Percentiles rank a stretch among this genome's conserved stretches.
Conservation (phyloP, 768 basidiomycete species). For the Suillus occidentalis region DNA sequence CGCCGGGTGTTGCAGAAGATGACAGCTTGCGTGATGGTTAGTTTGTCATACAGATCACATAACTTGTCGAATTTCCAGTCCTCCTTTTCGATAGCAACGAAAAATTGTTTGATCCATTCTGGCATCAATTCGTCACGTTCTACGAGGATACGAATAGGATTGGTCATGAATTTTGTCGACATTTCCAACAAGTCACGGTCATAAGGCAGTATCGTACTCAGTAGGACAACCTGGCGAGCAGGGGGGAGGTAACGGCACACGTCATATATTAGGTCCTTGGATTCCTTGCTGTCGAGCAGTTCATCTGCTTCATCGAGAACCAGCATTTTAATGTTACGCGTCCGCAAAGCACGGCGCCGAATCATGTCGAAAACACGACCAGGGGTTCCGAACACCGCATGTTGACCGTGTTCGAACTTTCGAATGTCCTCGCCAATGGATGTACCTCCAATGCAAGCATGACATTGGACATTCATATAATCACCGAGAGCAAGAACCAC, state of each 20-base stretch:
- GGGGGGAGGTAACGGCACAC: conserved; percentile 97
- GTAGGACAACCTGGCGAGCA: conserved; percentile 93
- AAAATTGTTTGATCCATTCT: conserved; percentile 95
- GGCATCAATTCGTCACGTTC: conserved; percentile 99
- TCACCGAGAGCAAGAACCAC: conserved; percentile 95
- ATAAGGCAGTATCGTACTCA: conserved; percentile 94
- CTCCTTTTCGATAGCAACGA: conserved; percentile 98
- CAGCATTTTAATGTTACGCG: conserved; percentile 97
- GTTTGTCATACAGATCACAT: conserved; percentile 95
- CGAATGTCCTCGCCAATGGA: conserved; percentile 97
- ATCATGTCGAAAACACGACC: conserved; percentile 99
- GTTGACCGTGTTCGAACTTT: conserved; percentile 96
- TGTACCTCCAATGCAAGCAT: conserved; percentile 97
- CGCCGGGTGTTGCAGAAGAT: conserved; percentile 98
- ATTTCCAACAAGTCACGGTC: conserved; percentile 86
- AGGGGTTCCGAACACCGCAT: conserved; percentile 95
- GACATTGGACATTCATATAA: conserved; percentile 99
- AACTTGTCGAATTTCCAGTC: conserved; percentile 99
- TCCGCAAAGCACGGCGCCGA: conserved; percentile 86
- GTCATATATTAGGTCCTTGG: conserved; percentile 99
- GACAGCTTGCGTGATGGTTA: conserved; percentile 98
- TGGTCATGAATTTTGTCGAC: conserved; percentile 99
- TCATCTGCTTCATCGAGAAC: conserved; percentile 96
- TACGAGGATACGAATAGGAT: conserved; percentile 96
- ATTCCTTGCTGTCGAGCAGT: conserved; percentile 86